phyloP scores from a whole-genome alignment of 148 eudicot genomes.

The Simmondsia chinensis region DNA sequence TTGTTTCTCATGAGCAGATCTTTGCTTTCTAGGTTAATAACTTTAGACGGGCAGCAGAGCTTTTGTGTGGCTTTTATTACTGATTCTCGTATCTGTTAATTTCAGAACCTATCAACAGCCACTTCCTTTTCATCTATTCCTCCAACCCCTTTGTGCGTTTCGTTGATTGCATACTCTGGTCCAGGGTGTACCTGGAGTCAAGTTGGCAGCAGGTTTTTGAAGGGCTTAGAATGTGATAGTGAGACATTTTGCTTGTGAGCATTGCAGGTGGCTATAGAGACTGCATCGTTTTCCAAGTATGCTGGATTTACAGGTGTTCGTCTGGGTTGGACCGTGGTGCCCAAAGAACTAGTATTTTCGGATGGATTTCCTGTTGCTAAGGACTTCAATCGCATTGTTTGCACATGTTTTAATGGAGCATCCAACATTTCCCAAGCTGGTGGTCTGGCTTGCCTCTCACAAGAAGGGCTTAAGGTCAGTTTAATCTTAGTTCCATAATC shows the following conservation, averaged over 20 bases:
- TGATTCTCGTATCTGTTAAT: too few species aligned
- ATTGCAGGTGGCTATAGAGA: slow-evolving; percentile 78
- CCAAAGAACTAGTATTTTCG: slow-evolving; percentile 66
- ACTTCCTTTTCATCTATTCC: too few species aligned
- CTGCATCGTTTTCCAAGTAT: slow-evolving; percentile 86
- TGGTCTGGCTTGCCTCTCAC: slow-evolving; percentile 74
- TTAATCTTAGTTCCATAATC: background rate
- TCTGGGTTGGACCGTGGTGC: slow-evolving; percentile 89
- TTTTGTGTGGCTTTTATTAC: too few species aligned
- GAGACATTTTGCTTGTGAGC: background rate
- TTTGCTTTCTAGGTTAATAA: too few species aligned
- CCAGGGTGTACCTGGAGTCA: too few species aligned
- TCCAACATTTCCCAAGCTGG: slow-evolving; percentile 94
- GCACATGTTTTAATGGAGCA: slow-evolving; percentile 89
- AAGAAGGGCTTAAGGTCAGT: slow-evolving; percentile 73
- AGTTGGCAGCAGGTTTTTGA: too few species aligned
- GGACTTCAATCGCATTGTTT: slow-evolving; percentile 85
- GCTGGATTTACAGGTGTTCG: slow-evolving; percentile 98
- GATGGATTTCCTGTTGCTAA: slow-evolving; percentile 87
- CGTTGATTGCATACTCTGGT: too few species aligned
- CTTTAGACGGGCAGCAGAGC: too few species aligned
- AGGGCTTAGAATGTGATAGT: too few species aligned
- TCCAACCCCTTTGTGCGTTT: too few species aligned
- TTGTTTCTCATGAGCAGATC: too few species aligned
- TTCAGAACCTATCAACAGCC: too few species aligned